Percentiles rank a stretch among this genome's conserved stretches.
phyloP scores from a whole-genome alignment of 257 asterid species.

The Scutellaria galericulata region DNA sequence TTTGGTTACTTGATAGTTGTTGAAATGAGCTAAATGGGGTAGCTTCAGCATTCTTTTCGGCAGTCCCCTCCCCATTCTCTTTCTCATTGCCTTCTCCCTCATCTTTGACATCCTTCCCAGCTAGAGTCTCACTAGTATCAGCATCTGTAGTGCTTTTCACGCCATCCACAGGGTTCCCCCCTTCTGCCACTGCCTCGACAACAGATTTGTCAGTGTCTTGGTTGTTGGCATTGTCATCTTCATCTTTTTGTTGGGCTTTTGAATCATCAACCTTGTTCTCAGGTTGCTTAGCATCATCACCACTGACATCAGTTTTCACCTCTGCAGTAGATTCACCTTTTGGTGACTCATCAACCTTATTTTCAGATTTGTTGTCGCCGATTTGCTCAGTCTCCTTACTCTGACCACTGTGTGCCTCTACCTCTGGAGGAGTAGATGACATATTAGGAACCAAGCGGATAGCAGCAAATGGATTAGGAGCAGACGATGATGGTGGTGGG shows the following conservation, averaged over 20 bases:
- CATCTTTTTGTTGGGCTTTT: slow-evolving; percentile 40
- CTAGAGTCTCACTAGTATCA: slow-evolving; percentile 40
- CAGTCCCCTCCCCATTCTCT: slow-evolving; percentile 40
- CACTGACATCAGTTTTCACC: slow-evolving; percentile 39
- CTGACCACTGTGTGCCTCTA: slow-evolving; percentile 36
- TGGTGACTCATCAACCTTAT: slow-evolving; percentile 43
- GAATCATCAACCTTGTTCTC: slow-evolving; percentile 42
- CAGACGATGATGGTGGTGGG: slow-evolving; percentile 51
- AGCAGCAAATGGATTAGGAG: slow-evolving; percentile 78
- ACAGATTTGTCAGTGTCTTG: slow-evolving; percentile 26
- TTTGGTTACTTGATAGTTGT: slow-evolving; percentile 77
- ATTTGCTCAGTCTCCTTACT: slow-evolving; percentile 41
- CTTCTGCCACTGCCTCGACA: slow-evolving; percentile 43
- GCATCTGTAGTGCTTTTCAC: slow-evolving; percentile 40
- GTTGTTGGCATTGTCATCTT: slow-evolving; percentile 18
- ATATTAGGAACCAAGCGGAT: slow-evolving; percentile 64
- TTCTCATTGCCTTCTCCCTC: slow-evolving; percentile 43
- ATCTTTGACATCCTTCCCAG: slow-evolving; percentile 40
- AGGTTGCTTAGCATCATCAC: slow-evolving; percentile 32
- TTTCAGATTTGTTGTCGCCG: slow-evolving; percentile 43
- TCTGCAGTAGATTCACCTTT: slow-evolving; percentile 36
- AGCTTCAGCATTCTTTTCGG: slow-evolving; percentile 54
- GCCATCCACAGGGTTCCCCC: slow-evolving; percentile 38
- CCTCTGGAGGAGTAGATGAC: slow-evolving; percentile 35
- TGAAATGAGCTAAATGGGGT: slow-evolving; percentile 76